Base-by-base conservation (phyloP, 208 protist genomes). In the Vickermania ingenoplastis region DNA sequence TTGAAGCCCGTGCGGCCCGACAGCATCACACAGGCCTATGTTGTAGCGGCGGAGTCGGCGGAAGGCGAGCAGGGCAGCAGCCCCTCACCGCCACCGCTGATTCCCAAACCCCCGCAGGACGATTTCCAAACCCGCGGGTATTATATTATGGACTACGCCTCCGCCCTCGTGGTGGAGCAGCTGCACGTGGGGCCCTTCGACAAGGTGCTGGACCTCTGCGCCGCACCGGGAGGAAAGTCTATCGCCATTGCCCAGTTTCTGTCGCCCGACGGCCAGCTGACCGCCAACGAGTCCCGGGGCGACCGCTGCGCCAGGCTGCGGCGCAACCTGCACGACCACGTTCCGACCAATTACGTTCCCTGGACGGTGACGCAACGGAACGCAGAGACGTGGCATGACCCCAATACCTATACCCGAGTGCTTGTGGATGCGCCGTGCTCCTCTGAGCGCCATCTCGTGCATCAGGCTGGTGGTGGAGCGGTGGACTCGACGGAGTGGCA, bases 351-450 rank as follows among this genome's bases (percentile, higher is more conserved):
- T 50, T 86, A 68, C 56, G 70, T 86, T 0, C 74, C 71, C 41
- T 77, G 79, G 55, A 59, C 60, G 3, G 63, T 89, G 24, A 85
- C 73, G 30, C 75, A 89, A 70, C 82, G 84, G 41, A 75, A 92
- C 36, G 80, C 81, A 24, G 65, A 75, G 59, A 86, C 72, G 41
- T 94, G 79, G 75, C 72, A 84, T 61, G 65, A 69, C 63, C 83
- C 83, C 1, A 69, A 58, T 1, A 63, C 70, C 25, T 96, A 80
- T 71, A 73, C 79, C 41, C 74, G 82, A 14, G 79, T 98, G 27
- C 69, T 98, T 1, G 77, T 91, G 45, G 94, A 98, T 54, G 91
- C 92, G 31, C 92, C 91, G 23, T 98, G 95, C 76, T 88, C 73
- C 17, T 91, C 81, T 4, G 93, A 98, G 69, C 90, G 92, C 25